Evolutionary conservation across 2,329 filamentous ascomycete species (phyloP).

Genomic region (Colletotrichum salicis): DNA sequence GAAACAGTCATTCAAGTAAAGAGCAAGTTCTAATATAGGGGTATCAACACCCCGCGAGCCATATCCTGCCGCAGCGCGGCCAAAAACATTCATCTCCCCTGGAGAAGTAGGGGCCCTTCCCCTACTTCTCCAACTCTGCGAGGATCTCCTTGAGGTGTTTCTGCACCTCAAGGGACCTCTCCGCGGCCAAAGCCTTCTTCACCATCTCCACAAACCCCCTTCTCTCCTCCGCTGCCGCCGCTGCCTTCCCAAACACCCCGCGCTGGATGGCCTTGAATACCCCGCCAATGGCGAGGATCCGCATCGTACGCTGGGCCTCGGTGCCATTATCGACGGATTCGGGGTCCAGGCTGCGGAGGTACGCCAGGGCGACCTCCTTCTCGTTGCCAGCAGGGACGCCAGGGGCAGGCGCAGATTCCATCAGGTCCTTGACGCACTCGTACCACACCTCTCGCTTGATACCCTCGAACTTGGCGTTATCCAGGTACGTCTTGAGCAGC

Average conservation of each 20-base stretch:
- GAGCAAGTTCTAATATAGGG: conserved; percentile 5
- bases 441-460: conserved; percentile 66
- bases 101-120: neutral
- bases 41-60: conserved; percentile 7
- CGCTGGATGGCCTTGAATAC: conserved; percentile 54
- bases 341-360: conserved; percentile 59
- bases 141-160: conserved; percentile 52
- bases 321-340: conserved; percentile 58
- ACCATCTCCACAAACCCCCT: conserved; percentile 44
- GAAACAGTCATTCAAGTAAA: neutral
- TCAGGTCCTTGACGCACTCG: conserved; percentile 57
- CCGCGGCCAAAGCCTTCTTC: conserved; percentile 48
- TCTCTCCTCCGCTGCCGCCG: conserved; percentile 34
- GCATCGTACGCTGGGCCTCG: conserved; percentile 61
- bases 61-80: neutral
- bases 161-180: conserved; percentile 59
- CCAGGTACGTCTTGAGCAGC: conserved; percentile 54
- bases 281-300: conserved; percentile 58
- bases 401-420: conserved; percentile 52
- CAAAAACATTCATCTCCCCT: neutral
- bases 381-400: conserved; percentile 31
- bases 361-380: conserved; percentile 44
- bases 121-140: conserved; percentile 41
- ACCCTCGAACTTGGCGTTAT: conserved; percentile 48
- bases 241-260: conserved; percentile 52